Conservation (phyloP, 2,329 filamentous ascomycete species). For the Xylaria sp. region DNA sequence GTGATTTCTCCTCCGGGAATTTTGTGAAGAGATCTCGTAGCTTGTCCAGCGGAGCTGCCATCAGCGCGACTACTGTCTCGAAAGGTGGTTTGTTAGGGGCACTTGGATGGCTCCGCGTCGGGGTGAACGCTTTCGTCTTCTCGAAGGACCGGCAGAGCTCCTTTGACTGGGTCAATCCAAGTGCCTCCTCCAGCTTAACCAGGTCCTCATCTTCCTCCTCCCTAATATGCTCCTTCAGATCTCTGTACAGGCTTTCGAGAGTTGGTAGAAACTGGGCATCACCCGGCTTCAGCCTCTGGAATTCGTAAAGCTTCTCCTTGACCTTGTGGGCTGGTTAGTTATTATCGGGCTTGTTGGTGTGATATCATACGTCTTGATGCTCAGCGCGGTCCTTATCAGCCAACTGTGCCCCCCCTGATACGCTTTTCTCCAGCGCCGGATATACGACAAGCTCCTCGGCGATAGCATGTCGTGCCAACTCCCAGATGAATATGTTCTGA, state of each 20-base stretch:
- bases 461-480: constrained; percentile 53
- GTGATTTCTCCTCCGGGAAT: no score
- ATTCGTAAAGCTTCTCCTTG: constrained; percentile 48
- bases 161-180: constrained; percentile 37
- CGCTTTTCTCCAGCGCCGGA: constrained; percentile 46
- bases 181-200: constrained; percentile 42
- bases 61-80: constrained; percentile 50
- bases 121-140: constrained; percentile 50
- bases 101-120: constrained; percentile 46
- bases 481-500: constrained; percentile 56
- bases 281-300: constrained; percentile 44
- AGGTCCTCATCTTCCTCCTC: constrained; percentile 48
- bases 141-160: constrained; percentile 43
- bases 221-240: constrained; percentile 45
- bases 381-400: constrained; percentile 43
- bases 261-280: constrained; percentile 45
- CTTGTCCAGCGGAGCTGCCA: constrained; percentile 55
- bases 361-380: constrained; percentile 28
- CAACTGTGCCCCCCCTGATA: constrained; percentile 41
- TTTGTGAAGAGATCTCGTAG: constrained; percentile 54
- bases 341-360: no score
- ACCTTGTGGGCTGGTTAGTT: constrained; percentile 39
- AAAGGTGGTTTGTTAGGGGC: constrained; percentile 51
- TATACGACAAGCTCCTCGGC: constrained; percentile 54
- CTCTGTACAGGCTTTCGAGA: constrained; percentile 44